Evolutionary conservation across 306 rosid species (phyloP), one percentile per base, ranked within the genome.

Genomic region (Boehmeria nivea): DNA sequence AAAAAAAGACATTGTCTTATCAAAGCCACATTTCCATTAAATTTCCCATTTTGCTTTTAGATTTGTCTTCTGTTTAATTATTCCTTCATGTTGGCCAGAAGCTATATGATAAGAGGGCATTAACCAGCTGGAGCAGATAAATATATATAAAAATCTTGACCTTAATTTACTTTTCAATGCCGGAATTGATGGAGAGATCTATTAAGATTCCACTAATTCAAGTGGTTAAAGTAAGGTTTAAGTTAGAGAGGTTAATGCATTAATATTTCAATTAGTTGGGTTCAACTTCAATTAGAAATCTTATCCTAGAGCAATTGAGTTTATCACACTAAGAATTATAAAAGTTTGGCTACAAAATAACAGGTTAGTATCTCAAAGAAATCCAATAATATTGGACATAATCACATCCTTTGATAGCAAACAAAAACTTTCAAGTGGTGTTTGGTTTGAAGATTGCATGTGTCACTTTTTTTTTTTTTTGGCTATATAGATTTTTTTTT

Each of bases 131-230:
- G 44, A 33, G 44, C 44, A 40, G n/a, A 40, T 40, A 40, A 36
- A 23, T 8, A 31, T 31, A 31, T 33, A 9, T 10, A 12, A 31
- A 20, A 19, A 54, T 34, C 17, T 21, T 12, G 9, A 51, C 18
- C 23, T 28, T 25, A 8, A 15, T 15, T 53, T 31, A 6, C 37
- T 53, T 53, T 33, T 6, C 15, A 54, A 33, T 20, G 25, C 43
- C 21, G 15, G n/a, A 34, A 54, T 20, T 54, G 27, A 54, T 54
- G 43, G 60, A 54, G 60, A 54, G 26, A 8, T 18, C 60, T 54
- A 54, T 2, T 23, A 26, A 36, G 15, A 31, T 54, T 54, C 2
- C 25, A 34, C 17, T 28, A 34, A 33, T 8, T 40, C 15, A 40
- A 40, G 15, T 18, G 15, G 22, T 8, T 19, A 31, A 12, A 54